Percentiles rank a stretch among this genome's conserved stretches.
Evolutionary conservation across 2,329 filamentous ascomycete genomes (phyloP).

Genomic region (Cladophialophora psammophila): DNA sequence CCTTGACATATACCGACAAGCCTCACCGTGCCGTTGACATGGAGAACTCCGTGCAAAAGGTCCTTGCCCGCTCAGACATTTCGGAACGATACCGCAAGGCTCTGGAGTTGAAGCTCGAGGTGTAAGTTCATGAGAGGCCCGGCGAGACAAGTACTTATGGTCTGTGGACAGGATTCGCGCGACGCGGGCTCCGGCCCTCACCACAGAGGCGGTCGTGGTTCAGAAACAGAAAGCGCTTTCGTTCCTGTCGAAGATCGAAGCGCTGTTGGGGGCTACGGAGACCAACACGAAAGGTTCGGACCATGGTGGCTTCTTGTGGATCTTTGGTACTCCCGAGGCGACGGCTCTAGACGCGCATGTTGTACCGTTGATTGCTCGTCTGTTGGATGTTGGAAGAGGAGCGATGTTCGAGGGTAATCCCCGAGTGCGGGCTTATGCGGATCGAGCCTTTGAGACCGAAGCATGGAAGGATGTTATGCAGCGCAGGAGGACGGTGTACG

Average conservation of each 20-base stretch:
- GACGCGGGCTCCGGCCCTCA: slow-evolving; percentile 11
- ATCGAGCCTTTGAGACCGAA: background rate
- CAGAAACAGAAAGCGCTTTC: background rate
- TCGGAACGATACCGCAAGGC: slow-evolving; percentile 7
- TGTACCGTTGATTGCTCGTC: background rate
- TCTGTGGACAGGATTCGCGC: slow-evolving; percentile 1
- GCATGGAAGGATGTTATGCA: slow-evolving; percentile 3
- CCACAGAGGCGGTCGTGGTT: background rate
- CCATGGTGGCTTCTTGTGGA: background rate
- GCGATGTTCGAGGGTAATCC: background rate
- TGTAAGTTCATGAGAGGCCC: slow-evolving; percentile 7
- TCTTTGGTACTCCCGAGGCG: slow-evolving; percentile 5
- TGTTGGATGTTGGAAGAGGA: background rate
- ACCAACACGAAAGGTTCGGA: background rate
- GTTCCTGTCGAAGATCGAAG: slow-evolving; percentile 10
- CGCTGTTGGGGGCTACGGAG: background rate
- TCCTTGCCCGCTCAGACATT: background rate
- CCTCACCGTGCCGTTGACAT: slow-evolving; percentile 11
- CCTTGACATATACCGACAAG: slow-evolving; percentile 16
- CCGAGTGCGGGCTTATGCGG: background rate
- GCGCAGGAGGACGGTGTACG: background rate
- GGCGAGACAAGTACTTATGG: background rate
- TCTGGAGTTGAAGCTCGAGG: slow-evolving; percentile 11
- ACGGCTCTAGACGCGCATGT: slow-evolving; percentile 10
- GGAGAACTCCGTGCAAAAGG: slow-evolving; percentile 1